Conservation (phyloP, 805 yeast species). For the Ascoidea tarda region DNA sequence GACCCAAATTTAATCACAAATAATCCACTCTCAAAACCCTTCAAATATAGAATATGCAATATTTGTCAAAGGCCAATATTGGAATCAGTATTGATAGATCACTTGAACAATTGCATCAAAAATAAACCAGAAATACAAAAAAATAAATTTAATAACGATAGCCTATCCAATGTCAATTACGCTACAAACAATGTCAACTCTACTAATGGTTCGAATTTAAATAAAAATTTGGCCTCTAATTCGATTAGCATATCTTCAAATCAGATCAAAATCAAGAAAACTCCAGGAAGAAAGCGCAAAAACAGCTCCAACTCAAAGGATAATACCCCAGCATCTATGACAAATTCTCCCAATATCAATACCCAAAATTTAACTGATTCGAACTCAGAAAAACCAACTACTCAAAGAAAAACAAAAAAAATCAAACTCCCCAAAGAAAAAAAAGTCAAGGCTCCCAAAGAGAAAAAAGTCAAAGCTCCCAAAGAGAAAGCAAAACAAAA, state of each 20-base stretch:
- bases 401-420: no score
- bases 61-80: conserved; percentile 31
- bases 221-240: background rate
- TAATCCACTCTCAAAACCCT: conserved; percentile 23
- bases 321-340: background rate
- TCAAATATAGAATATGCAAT: conserved; percentile 32
- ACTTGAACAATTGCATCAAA: conserved; percentile 24
- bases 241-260: background rate
- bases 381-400: background rate
- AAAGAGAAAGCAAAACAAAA: conserved; percentile 10
- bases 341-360: background rate
- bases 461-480: conserved; percentile 12
- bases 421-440: background rate
- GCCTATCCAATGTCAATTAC: background rate
- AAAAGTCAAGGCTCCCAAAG: conserved; percentile 1
- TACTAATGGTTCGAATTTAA: conserved; percentile 11
- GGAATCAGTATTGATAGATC: conserved; percentile 21
- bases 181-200: conserved; percentile 10
- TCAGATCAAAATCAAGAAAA: background rate
- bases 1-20: conserved; percentile 8
- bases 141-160: conserved; percentile 1
- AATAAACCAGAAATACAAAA: conserved; percentile 16
- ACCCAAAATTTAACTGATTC: no score
- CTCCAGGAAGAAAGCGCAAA: background rate
- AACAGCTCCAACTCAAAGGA: background rate